phyloP scores from a whole-genome alignment of 345 rosid species.

The Gossypium australe region DNA sequence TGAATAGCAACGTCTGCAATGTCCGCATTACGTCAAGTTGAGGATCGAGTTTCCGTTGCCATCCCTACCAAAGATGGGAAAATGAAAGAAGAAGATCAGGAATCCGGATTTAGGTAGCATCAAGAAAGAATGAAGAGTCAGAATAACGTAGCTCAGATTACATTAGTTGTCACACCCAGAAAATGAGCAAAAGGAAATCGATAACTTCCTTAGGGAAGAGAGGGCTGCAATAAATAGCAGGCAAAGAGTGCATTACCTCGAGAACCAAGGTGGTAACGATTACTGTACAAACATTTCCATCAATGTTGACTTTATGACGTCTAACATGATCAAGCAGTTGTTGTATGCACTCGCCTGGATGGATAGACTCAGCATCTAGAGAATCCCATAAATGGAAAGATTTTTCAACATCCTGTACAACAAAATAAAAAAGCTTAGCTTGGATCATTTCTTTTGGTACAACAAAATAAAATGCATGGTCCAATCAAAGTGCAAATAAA shows the following conservation, averaged over 20 bases:
- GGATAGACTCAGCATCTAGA: conserved; percentile 68
- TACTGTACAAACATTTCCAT: conserved; percentile 95
- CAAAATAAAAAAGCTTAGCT: not conserved
- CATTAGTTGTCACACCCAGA: not conserved
- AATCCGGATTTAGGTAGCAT: not conserved
- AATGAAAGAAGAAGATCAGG: not conserved
- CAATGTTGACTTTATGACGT: conserved; percentile 82
- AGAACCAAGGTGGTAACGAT: conserved; percentile 97
- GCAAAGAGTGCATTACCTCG: conserved; percentile 55
- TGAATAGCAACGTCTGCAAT: conserved; percentile 71
- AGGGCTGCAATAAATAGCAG: not conserved
- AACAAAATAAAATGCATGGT: not conserved
- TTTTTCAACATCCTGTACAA: conserved; percentile 77
- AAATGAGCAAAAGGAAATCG: not conserved
- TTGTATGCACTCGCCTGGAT: conserved; percentile 97
- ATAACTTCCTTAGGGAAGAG: not conserved
- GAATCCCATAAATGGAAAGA: conserved; percentile 90
- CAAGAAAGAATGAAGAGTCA: not conserved
- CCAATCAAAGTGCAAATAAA: not conserved
- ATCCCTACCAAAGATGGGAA: conserved; percentile 47
- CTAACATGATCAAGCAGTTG: conserved; percentile 92
- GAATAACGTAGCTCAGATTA: not conserved
- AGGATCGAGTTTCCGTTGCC: conserved; percentile 98
- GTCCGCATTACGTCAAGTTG: conserved; percentile 84
- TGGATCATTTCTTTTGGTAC: not conserved